Conservation (phyloP, 768 basidiomycete genomes). For the Leccinum incarnatum region DNA sequence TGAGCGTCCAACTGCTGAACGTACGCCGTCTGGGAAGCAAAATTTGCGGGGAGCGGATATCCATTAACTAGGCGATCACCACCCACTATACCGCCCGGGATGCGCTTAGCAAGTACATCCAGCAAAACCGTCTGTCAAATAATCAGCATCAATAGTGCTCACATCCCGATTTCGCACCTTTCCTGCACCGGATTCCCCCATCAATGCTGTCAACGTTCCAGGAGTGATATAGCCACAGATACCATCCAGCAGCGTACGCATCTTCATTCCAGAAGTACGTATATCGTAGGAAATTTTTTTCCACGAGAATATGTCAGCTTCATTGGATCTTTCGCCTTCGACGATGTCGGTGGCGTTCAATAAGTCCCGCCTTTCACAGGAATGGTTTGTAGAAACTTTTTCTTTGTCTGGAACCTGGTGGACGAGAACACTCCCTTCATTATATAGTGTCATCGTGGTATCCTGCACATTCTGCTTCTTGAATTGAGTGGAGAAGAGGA, state of each 20-base stretch:
- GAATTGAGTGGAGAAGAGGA: slow-evolving; percentile 37
- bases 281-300: slow-evolving; percentile 66
- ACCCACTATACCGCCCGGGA: slow-evolving; percentile 43
- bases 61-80: slow-evolving; percentile 59
- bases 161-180: slow-evolving; percentile 16
- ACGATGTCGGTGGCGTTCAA: neutral
- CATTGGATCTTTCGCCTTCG: slow-evolving; percentile 16
- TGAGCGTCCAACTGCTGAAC: slow-evolving; percentile 81
- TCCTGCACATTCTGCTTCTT: slow-evolving; percentile 29
- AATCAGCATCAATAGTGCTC: neutral
- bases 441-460: slow-evolving; percentile 30
- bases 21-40: slow-evolving; percentile 54
- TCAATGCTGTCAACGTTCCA: slow-evolving; percentile 51
- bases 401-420: slow-evolving; percentile 20
- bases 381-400: neutral
- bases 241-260: slow-evolving; percentile 44
- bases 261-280: slow-evolving; percentile 32
- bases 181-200: slow-evolving; percentile 42
- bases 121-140: slow-evolving; percentile 50
- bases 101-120: slow-evolving; percentile 54
- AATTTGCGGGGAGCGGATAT: slow-evolving; percentile 50
- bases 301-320: slow-evolving; percentile 74
- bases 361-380: neutral
- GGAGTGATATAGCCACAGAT: slow-evolving; percentile 50
- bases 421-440: neutral